Base-by-base conservation (phyloP, 257 asterid genomes). In the Penstemon newberryi region DNA sequence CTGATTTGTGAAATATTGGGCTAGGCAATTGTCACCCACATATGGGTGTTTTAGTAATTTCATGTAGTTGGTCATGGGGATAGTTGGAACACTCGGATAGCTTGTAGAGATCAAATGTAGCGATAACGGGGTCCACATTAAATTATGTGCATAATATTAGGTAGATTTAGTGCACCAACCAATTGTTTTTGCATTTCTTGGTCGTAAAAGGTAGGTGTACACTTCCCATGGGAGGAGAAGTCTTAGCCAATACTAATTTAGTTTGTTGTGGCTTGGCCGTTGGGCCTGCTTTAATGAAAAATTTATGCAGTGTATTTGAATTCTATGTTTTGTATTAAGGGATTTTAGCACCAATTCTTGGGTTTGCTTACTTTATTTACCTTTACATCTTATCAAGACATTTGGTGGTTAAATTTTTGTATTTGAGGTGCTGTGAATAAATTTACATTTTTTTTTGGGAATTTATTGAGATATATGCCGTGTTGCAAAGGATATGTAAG, bases 141-240 rank as follows among this genome's bases (percentile, higher is more conserved):
- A 54, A 52, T 53, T 65, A 56, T 70, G 82, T 78, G 74, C 13
- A 78, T 78, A 73, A 18, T n/a, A 36, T 70, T 42, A 33, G 45
- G 11, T 61, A 56, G 72, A 43, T 54, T 55, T 67, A 54, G 62
- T 47, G 53, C 15, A 44, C 38, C 33, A 25, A 2, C 64, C 57
- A 72, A 15, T 15, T 15, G 18, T 7, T 73, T 66, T 73, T 59
- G 65, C 36, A 15, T 53, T 70, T 67, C n/a, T 49, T 43, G 42
- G 37, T 39, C 55, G 37, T 9, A 53, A 62, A 4, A 19, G 60
- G 13, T 60, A 13, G 25, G 7, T 60, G 51, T 41, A n/a, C 36
- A 13, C 5, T 56, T 13, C 49, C 42, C 10, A n/a, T 62, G 55
- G 41, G 15, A 18, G 42, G 5, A 18, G 67, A 62, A 63, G 25